These are phyloP conservation scores for Talaromyces ruber DNA, from an alignment of 495 filamentous ascomycete genomes.

Conservation along the genomic window DNA sequence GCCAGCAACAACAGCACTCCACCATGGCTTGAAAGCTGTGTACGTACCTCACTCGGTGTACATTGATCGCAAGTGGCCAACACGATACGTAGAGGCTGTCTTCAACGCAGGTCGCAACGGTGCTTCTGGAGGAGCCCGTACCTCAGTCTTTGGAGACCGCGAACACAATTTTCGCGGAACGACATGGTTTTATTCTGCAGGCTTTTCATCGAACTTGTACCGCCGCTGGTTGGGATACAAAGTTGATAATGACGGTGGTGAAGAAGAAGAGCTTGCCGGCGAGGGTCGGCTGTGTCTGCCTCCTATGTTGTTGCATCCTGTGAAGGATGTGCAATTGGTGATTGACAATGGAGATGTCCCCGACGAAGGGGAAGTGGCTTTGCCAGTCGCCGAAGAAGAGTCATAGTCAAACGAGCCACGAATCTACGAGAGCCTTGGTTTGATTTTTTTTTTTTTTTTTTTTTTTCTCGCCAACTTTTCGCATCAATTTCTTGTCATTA, in stretches of 20 bases:
- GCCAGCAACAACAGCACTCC: slow-evolving; percentile 75
- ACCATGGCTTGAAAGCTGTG: slow-evolving; percentile 93
- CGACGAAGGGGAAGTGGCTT: not conserved
- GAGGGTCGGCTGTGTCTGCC: slow-evolving; percentile 91
- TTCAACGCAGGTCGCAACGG: slow-evolving; percentile 84
- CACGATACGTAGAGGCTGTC: slow-evolving; percentile 64
- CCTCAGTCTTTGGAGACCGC: slow-evolving; percentile 70
- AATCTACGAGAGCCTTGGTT: not conserved
- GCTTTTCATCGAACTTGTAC: slow-evolving; percentile 76
- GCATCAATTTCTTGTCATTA: not conserved
- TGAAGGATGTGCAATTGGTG: slow-evolving; percentile 77
- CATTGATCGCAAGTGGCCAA: slow-evolving; percentile 85
- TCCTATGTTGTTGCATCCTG: slow-evolving; percentile 85
- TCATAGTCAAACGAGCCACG: not conserved
- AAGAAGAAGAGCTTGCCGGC: slow-evolving; percentile 67
- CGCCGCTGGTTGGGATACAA: slow-evolving; percentile 78
- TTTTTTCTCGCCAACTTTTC: not conserved
- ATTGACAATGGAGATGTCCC: slow-evolving; percentile 40
- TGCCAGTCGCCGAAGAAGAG: not conserved
- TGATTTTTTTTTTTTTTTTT: not conserved
- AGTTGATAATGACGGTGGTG: slow-evolving; percentile 79
- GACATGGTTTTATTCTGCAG: slow-evolving; percentile 93
- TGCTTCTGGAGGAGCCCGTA: slow-evolving; percentile 62
- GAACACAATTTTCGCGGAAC: slow-evolving; percentile 86
- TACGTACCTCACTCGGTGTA: slow-evolving; percentile 87